Conservation (phyloP, 169 alveolate species). For the Plasmodium sp. region DNA sequence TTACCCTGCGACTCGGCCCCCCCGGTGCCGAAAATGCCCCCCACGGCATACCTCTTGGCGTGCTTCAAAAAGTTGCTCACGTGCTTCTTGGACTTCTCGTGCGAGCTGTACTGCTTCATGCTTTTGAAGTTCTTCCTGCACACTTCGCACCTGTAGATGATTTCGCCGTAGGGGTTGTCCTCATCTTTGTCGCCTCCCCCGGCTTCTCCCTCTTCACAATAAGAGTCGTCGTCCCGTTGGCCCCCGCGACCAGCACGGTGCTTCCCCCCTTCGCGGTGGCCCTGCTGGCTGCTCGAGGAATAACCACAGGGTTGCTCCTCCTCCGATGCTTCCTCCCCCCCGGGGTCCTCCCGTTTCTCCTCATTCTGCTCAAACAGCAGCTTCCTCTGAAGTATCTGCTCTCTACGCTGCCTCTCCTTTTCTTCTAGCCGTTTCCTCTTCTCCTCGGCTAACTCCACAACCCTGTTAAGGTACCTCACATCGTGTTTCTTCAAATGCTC, state of each 20-base stretch:
- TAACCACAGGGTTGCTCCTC: slow-evolving; percentile 24
- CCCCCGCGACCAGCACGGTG: neutral
- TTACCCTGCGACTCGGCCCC: neutral
- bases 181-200: neutral
- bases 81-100: slow-evolving; percentile 82
- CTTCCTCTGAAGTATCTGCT: slow-evolving; percentile 20
- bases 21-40: slow-evolving; percentile 14
- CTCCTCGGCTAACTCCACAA: slow-evolving; percentile 29
- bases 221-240: neutral
- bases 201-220: neutral
- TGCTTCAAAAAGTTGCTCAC: slow-evolving; percentile 58
- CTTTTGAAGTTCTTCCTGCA: slow-evolving; percentile 82
- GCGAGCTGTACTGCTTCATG: slow-evolving; percentile 79
- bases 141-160: slow-evolving; percentile 77
- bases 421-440: slow-evolving; percentile 33
- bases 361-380: slow-evolving; percentile 3
- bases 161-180: neutral
- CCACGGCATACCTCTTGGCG: neutral
- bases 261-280: neutral
- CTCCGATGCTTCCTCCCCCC: neutral
- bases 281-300: neutral
- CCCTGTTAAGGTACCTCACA: slow-evolving; percentile 51
- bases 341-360: slow-evolving; percentile 49
- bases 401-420: slow-evolving; percentile 5
- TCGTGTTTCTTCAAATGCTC: slow-evolving; percentile 84